These are phyloP conservation scores for Fusarium avenaceum DNA, from an alignment of 2,329 filamentous ascomycete genomes.

Conservation along the genomic window DNA sequence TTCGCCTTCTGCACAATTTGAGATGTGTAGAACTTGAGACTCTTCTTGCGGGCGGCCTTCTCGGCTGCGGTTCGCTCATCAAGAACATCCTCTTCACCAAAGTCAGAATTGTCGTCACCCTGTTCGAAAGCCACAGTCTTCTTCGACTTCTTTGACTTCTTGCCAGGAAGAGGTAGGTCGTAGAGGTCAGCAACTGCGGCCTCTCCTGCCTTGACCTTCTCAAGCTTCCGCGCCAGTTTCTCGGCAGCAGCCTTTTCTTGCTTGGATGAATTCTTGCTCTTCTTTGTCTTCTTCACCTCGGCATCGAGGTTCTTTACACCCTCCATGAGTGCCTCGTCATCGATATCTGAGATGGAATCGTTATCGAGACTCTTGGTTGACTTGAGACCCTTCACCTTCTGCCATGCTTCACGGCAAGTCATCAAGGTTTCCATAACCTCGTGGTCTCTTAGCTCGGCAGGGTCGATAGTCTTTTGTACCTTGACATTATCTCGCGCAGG, in stretches of 20 bases:
- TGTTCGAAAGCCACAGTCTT: constrained; percentile 55
- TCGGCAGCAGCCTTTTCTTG: constrained; percentile 55
- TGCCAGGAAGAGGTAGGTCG: constrained; percentile 66
- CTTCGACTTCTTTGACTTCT: constrained; percentile 60
- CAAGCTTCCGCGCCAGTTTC: constrained; percentile 59
- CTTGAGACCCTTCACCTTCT: constrained; percentile 76
- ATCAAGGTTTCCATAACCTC: constrained; percentile 89
- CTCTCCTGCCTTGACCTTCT: constrained; percentile 73
- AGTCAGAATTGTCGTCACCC: constrained; percentile 81
- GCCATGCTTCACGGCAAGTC: constrained; percentile 85
- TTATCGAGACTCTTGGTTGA: constrained; percentile 59
- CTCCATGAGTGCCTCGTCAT: constrained; percentile 47
- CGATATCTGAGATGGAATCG: constrained; percentile 41
- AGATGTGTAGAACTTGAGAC: constrained; percentile 95
- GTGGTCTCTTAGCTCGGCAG: constrained; percentile 87
- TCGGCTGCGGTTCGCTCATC: constrained; percentile 84
- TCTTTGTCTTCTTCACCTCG: constrained; percentile 49
- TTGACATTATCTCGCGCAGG: constrained; percentile 72
- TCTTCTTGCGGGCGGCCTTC: constrained; percentile 91
- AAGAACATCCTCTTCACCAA: constrained; percentile 88
- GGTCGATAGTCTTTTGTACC: constrained; percentile 72
- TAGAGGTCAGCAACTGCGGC: constrained; percentile 79
- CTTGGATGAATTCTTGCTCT: constrained; percentile 51
- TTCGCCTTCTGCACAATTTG: constrained; percentile 96
- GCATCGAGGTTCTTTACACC: constrained; percentile 39